Base-by-base conservation (phyloP, 2,329 filamentous ascomycete genomes). In the Fusarium lateritium region DNA sequence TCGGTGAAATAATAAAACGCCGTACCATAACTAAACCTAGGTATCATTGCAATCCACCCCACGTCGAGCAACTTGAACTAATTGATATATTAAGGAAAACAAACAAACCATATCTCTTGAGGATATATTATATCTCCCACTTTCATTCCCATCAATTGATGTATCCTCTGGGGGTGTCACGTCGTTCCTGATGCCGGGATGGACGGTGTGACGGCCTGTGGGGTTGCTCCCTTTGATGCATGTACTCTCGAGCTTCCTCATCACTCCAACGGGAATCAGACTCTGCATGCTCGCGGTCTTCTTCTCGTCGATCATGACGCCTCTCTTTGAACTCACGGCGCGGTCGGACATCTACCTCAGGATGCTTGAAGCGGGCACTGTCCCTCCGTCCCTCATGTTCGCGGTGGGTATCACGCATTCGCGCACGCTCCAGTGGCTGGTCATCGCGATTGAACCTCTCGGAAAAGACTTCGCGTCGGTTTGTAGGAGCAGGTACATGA, bases 181-280 rank as follows among this genome's bases (percentile, higher is more conserved):
- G 45, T 34, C 46, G 42, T 34, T 56, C 60, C n/a, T 42, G 39
- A 36, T 57, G 34, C 10, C 42, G 45, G 26, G 36, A 38, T 52
- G 61, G 56, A 50, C 40, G 56, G 9, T 15, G 31, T 47, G 49
- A 28, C 9, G 45, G 22, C n/a, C 40, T 33, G 22, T 8, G 19
- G 24, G 28, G 21, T 14, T 39, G 22, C 19, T 58, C 64, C 22
- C 53, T 67, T 46, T 53, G 53, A 28, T 47, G 59, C 70, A 73
- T 73, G 47, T 65, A 73, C 15, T 66, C 58, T 46, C 47, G 58
- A 40, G 70, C 70, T 39, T 62, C 56, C n/a, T 43, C 52, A 36
- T 67, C 53, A 39, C 43, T 65, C 70, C 70, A 71, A 31, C 58
- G 70, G n/a, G 53, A 43, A 17, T 67, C 65, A 11, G 42, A 50